Percentiles rank a stretch among this genome's conserved stretches.
Evolutionary conservation across 495 filamentous ascomycete genomes (phyloP).

Genomic region (Penicillium cataractarum): DNA sequence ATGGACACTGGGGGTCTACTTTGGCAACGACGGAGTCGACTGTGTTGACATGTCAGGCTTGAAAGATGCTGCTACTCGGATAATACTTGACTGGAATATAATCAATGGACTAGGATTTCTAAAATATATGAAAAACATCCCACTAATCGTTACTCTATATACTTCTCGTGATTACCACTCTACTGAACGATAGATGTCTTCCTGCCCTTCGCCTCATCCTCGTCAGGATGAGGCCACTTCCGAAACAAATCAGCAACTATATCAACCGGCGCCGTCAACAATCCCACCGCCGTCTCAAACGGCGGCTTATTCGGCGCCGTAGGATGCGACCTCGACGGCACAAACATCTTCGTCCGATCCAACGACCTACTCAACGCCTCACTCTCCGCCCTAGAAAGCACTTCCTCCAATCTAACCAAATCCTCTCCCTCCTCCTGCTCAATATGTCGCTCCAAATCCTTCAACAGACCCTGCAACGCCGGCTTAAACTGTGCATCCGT

Average conservation of each 20-base stretch:
- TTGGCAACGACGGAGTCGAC: constrained; percentile 19
- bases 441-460: constrained; percentile 56
- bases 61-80: background rate
- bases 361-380: constrained; percentile 53
- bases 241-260: constrained; percentile 32
- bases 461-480: constrained; percentile 53
- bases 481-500: constrained; percentile 50
- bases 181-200: background rate
- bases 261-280: constrained; percentile 35
- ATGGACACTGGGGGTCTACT: constrained; percentile 15
- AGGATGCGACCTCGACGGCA: constrained; percentile 60
- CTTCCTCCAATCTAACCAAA: constrained; percentile 54
- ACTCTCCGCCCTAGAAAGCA: constrained; percentile 41
- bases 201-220: constrained; percentile 1
- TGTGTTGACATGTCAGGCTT: constrained; percentile 19
- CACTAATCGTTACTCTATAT: background rate
- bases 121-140: background rate
- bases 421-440: constrained; percentile 60
- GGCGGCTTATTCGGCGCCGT: constrained; percentile 29
- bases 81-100: background rate
- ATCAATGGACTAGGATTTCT: too few species aligned
- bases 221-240: constrained; percentile 31
- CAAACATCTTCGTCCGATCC: constrained; percentile 60
- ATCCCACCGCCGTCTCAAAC: constrained; percentile 31
- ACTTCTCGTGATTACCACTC: background rate